phyloP scores from a whole-genome alignment of 2,329 filamentous ascomycete species.

The Monosporascus sp. region DNA sequence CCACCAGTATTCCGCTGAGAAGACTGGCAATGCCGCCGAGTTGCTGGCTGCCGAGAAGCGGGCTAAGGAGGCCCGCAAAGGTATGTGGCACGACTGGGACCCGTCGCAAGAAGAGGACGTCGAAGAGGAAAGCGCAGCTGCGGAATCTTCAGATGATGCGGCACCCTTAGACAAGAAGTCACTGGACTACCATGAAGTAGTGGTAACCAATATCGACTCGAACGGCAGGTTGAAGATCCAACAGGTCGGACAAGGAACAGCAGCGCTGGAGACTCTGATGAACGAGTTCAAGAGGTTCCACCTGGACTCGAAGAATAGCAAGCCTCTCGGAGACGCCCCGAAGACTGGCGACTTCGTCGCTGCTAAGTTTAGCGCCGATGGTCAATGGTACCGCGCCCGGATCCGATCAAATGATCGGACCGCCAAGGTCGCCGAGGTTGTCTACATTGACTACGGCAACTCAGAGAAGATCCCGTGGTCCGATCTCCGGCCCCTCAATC shows the following conservation, averaged over 20 bases:
- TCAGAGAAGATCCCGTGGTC: slow-evolving; percentile 83
- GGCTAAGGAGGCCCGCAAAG: slow-evolving; percentile 84
- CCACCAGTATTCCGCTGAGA: slow-evolving; percentile 92
- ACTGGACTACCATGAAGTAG: slow-evolving; percentile 84
- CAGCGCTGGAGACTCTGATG: slow-evolving; percentile 83
- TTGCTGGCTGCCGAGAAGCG: slow-evolving; percentile 81
- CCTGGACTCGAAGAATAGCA: slow-evolving; percentile 73
- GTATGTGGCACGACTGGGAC: slow-evolving; percentile 91
- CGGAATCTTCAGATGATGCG: slow-evolving; percentile 46
- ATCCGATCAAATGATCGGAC: slow-evolving; percentile 90
- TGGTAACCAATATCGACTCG: slow-evolving; percentile 84
- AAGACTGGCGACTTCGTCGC: slow-evolving; percentile 91
- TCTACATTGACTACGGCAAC: slow-evolving; percentile 97
- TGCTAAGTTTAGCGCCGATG: slow-evolving; percentile 83
- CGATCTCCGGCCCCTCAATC: slow-evolving; percentile 72
- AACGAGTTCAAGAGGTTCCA: slow-evolving; percentile 88
- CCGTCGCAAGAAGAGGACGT: slow-evolving; percentile 74
- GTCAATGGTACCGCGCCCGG: slow-evolving; percentile 90
- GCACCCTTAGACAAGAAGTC: slow-evolving; percentile 59
- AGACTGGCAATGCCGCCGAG: slow-evolving; percentile 83
- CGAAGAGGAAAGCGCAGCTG: slow-evolving; percentile 47
- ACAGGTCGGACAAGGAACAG: slow-evolving; percentile 80
- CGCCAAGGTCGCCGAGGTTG: slow-evolving; percentile 79
- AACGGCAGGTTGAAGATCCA: slow-evolving; percentile 85
- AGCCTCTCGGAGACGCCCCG: slow-evolving; percentile 66